Base-by-base conservation (phyloP, 2,329 filamentous ascomycete genomes). In the Botrytis tulipae region DNA sequence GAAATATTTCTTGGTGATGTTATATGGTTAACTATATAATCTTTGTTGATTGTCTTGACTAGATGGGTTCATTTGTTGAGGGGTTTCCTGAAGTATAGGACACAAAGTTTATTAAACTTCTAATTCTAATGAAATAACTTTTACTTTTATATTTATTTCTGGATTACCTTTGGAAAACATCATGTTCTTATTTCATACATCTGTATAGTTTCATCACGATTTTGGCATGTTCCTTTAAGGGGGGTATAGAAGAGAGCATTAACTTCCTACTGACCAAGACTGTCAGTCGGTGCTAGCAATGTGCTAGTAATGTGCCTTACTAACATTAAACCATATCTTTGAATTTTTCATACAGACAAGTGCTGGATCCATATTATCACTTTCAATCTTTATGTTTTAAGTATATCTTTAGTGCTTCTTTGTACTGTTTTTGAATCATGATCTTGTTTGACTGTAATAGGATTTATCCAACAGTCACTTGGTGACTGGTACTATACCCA, bases 111-210 rank as follows among this genome's bases (percentile, higher is more conserved):
- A 8, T n/a, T 7, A 3, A 1, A 8, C 25, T n/a, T n/a, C 6
- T 8, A 29, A 18, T 6, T 18, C 3, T 29, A 0, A 29, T 29
- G 0, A 16, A 12, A 51, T 0, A 5, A 7, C 0, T 54, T n/a
- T 54, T 1, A 54, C 12, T 54, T 25, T 4, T 35, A 35, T 35
- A 35, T 35, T 35, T 35, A 35, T 4, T 35, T 35, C 35, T 35
- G 35, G 5, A 35, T 35, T 35, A 35, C 35, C 35, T n/a, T n/a
- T n/a, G 25, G 5, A 7, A 3, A 8, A 54, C 5, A 51, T 54
- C 51, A 54, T 54, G 14, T 51, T 51, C 25, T 51, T 10, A 6
- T 14, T 6, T 51, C 48, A 54, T 16, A 54, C 25, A 16, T 44
- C 14, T 44, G 16, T 0, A 44, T 18, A 44, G 42, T 44, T 44